These are phyloP conservation scores for Hericium alpestre DNA, from an alignment of 768 basidiomycete species.

Conservation along the genomic window DNA sequence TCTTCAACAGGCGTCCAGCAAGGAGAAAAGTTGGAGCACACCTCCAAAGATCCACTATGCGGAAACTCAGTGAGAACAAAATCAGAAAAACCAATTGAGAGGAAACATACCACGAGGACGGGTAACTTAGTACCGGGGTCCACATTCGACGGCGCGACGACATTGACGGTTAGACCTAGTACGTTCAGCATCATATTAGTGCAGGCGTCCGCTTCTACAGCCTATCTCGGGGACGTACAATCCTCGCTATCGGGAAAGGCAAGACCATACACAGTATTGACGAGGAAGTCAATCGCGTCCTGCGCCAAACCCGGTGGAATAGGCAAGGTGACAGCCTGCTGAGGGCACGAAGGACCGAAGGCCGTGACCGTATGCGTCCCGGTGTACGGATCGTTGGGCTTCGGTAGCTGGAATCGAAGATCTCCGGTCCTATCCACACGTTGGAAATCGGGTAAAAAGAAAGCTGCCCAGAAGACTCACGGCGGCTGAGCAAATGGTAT, in stretches of 20 bases:
- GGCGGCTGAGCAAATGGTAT: constrained; percentile 14
- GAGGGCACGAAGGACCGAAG: constrained; percentile 16
- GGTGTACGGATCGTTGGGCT: constrained; percentile 2
- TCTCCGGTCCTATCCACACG: background rate
- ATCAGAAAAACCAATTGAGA: background rate
- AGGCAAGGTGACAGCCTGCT: constrained; percentile 6
- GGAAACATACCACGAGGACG: constrained; percentile 9
- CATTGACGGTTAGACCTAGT: constrained; percentile 18
- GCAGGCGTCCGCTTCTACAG: background rate
- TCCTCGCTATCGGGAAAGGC: constrained; percentile 1
- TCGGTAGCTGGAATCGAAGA: constrained; percentile 12
- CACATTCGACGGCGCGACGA: constrained; percentile 14
- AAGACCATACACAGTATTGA: background rate
- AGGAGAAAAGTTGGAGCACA: background rate
- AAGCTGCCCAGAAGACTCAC: background rate
- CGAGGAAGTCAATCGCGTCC: background rate
- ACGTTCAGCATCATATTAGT: background rate
- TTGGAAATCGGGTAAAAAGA: background rate
- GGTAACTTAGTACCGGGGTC: constrained; percentile 9
- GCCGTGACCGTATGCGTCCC: constrained; percentile 8
- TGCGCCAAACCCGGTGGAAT: background rate
- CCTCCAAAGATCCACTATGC: constrained; percentile 20
- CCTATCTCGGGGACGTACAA: background rate
- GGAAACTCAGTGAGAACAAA: background rate
- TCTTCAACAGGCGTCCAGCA: background rate